These are phyloP conservation scores for Penicillium canariense DNA, from an alignment of 495 filamentous ascomycete species.

Conservation along the genomic window DNA sequence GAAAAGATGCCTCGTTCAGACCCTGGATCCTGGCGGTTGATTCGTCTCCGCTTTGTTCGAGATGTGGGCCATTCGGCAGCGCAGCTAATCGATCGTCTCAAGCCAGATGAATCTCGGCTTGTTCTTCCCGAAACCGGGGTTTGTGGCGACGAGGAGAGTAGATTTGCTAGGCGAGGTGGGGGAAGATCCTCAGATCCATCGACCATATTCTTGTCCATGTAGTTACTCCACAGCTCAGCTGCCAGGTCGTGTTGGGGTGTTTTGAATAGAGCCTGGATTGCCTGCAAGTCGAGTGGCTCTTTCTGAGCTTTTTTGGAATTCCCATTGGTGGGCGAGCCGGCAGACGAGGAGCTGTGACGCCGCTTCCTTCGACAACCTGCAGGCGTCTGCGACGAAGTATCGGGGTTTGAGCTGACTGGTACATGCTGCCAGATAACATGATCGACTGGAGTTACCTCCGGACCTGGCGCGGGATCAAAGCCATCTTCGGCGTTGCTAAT, in stretches of 20 bases:
- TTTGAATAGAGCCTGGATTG: slow-evolving; percentile 55
- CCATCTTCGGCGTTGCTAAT: slow-evolving; percentile 69
- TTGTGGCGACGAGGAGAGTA: slow-evolving; percentile 72
- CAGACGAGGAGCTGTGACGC: slow-evolving; percentile 76
- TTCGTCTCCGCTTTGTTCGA: slow-evolving; percentile 52
- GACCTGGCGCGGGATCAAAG: slow-evolving; percentile 34
- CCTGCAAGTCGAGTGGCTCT: slow-evolving; percentile 49
- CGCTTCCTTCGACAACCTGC: slow-evolving; percentile 63
- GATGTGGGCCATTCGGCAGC: slow-evolving; percentile 60
- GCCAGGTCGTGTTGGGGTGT: slow-evolving; percentile 83
- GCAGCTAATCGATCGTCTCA: slow-evolving; percentile 71
- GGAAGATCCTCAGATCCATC: slow-evolving; percentile 37
- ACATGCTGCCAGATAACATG: slow-evolving; percentile 69
- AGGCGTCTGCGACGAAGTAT: slow-evolving; percentile 43
- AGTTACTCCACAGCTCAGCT: slow-evolving; percentile 83
- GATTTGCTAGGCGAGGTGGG: slow-evolving; percentile 56
- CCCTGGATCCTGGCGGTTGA: slow-evolving; percentile 29
- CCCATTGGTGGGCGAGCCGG: slow-evolving; percentile 63
- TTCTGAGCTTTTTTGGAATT: slow-evolving; percentile 41
- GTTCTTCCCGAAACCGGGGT: slow-evolving; percentile 46
- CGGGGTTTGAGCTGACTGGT: slow-evolving; percentile 45
- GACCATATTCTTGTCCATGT: slow-evolving; percentile 50
- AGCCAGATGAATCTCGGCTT: slow-evolving; percentile 47
- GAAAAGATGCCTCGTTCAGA: slow-evolving; percentile 42
- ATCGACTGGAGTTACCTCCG: slow-evolving; percentile 64